Percentiles rank a stretch among this genome's conserved stretches.
These are phyloP conservation scores for Ogataea hybrid DNA, from an alignment of 1,139 yeast genomes.

Conservation along the genomic window DNA sequence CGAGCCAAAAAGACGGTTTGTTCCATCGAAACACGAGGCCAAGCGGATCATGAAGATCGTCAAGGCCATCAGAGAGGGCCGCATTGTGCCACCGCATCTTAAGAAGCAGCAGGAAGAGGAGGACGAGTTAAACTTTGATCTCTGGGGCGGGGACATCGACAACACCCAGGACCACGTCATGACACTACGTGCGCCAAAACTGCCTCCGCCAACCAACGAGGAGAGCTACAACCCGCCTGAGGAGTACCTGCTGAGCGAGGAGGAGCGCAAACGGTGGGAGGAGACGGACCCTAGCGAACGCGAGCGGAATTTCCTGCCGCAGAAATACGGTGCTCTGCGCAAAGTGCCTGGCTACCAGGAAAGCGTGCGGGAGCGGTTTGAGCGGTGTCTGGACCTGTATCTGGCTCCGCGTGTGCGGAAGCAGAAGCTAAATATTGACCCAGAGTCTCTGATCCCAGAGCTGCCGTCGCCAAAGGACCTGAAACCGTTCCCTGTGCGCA, in stretches of 20 bases:
- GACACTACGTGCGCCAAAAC: conserved; percentile 92
- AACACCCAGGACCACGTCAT: conserved; percentile 69
- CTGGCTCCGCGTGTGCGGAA: conserved; percentile 96
- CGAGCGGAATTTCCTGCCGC: conserved; percentile 76
- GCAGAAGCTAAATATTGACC: conserved; percentile 89
- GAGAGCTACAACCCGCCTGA: conserved; percentile 98
- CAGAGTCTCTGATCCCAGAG: conserved; percentile 93
- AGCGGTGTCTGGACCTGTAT: conserved; percentile 89
- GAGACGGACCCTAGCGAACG: conserved; percentile 74
- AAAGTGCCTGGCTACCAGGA: conserved; percentile 93
- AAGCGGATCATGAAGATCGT: conserved; percentile 96
- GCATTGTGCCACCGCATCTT: conserved; percentile 71
- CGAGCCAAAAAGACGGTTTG: conserved; percentile 95
- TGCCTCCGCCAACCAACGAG: conserved; percentile 95
- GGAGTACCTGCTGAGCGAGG: conserved; percentile 80
- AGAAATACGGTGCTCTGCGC: conserved; percentile 77
- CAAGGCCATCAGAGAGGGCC: conserved; percentile 92
- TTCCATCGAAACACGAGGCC: conserved; percentile 96
- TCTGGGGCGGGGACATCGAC: conserved; percentile 79
- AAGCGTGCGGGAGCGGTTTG: conserved; percentile 84
- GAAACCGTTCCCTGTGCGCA: conserved; percentile 95
- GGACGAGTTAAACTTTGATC: conserved; percentile 56
- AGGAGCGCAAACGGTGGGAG: conserved; percentile 75
- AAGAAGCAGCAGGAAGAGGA: conserved; percentile 50
- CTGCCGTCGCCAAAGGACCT: conserved; percentile 95